Evolutionary conservation across 305 asterid species (phyloP), one percentile per base, ranked within the genome.

Genomic region (Plantago lanceolata): DNA sequence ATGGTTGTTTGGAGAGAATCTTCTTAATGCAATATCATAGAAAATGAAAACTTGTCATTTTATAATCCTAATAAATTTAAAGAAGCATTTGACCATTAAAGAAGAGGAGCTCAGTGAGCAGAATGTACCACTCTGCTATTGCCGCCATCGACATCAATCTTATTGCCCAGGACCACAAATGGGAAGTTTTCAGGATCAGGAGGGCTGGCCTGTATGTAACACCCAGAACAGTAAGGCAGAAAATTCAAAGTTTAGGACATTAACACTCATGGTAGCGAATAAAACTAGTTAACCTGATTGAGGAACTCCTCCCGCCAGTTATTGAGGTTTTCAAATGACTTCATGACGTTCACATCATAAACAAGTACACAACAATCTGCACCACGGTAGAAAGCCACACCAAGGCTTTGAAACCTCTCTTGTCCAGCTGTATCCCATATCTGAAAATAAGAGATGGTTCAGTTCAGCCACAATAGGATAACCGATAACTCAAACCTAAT

Each of bases 351-450:
- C 56, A 83, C 89, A 76, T 83, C 89, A 66, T 83, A 80, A 44
- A 80, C 86, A 54, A 83, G 86, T 8, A 80, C 86, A 72, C 90
- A 86, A 53, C 87, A 86, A 70, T 86, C 95, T 48, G 95, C 95
- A 65, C 95, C 95, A 43, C 90, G 82, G 67, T 86, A 86, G 72
- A 86, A 86, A 50, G 95, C 91, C 73, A 86, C 94, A 26, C 94
- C 94, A 73, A 86, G 94, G 76, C 94, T 86, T 67, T 86, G 95
- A 75, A 86, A 86, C 67, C 91, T 82, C 77, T 86, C 95, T 64
- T 86, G 91, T 31, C 95, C 95, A 69, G 95, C 91, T 56, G 95
- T 84, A 68, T 86, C 95, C 95, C 89, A 86, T 75, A 86, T 86
- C 88, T 82, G 74, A 55, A 55, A 63, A 48, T 52, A 61, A n/a